Evolutionary conservation across 78 protist genomes (phyloP).

Genomic region (Acrasis kona): DNA sequence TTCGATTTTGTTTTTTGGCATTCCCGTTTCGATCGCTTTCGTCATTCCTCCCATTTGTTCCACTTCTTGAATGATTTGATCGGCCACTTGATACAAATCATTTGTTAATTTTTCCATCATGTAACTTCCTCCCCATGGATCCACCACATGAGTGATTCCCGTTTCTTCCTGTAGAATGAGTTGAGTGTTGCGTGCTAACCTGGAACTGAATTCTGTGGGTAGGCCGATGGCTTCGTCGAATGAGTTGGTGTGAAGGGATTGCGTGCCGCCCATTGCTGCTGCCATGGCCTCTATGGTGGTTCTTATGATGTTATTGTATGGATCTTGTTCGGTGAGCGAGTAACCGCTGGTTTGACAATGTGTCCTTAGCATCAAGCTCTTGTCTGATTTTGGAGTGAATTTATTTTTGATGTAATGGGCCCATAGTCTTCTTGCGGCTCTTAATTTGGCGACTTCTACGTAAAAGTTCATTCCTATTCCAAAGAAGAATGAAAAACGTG

Average conservation of each 20-base stretch:
- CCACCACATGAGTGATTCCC: slow-evolving; percentile 69
- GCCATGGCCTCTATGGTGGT: slow-evolving; percentile 98
- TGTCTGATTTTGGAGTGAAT: slow-evolving; percentile 70
- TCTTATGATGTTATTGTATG: slow-evolving; percentile 88
- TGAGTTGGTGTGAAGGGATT: slow-evolving; percentile 86
- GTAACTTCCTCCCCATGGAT: slow-evolving; percentile 94
- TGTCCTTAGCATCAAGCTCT: slow-evolving; percentile 86
- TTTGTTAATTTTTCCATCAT: slow-evolving; percentile 88
- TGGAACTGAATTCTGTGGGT: slow-evolving; percentile 85
- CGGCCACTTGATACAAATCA: slow-evolving; percentile 31
- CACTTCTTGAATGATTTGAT: slow-evolving; percentile 30
- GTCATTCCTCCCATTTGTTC: slow-evolving; percentile 43
- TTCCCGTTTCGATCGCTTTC: slow-evolving; percentile 49
- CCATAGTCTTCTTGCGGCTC: slow-evolving; percentile 97
- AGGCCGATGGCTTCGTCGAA: slow-evolving; percentile 92
- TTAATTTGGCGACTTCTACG: slow-evolving; percentile 89
- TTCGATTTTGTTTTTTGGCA: slow-evolving; percentile 94
- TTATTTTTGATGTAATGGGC: slow-evolving; percentile 66
- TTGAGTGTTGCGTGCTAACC: slow-evolving; percentile 96
- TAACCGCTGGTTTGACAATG: slow-evolving; percentile 88
- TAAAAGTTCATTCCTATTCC: slow-evolving; percentile 96
- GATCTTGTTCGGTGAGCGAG: slow-evolving; percentile 94
- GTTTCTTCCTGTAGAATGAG: slow-evolving; percentile 85
- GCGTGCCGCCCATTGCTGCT: slow-evolving; percentile 95
- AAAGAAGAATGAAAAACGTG: slow-evolving; percentile 94